Evolutionary conservation across 2,329 filamentous ascomycete species (phyloP).

Genomic region (Diaporthe longicolla): DNA sequence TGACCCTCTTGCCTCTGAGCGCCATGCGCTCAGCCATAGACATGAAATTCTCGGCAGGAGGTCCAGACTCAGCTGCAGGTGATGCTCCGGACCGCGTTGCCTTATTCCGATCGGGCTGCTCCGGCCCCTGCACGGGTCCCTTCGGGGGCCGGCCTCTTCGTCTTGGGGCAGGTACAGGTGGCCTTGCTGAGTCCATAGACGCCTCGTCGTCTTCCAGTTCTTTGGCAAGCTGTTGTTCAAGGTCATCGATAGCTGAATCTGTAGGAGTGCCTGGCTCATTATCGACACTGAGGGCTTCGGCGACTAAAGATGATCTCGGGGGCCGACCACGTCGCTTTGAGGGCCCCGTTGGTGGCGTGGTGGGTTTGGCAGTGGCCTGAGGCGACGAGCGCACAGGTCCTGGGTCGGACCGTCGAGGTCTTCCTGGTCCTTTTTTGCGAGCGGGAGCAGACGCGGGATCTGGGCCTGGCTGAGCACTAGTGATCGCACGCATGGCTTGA

Average conservation of each 20-base stretch:
- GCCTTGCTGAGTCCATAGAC: neutral
- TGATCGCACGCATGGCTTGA: conserved; percentile 51
- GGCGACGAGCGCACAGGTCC: conserved; percentile 33
- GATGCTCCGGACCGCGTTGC: conserved; percentile 9
- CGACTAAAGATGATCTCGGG: conserved; percentile 43
- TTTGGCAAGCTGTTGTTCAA: conserved; percentile 54
- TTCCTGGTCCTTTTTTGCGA: conserved; percentile 45
- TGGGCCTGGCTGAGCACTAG: conserved; percentile 37
- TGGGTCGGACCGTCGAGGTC: conserved; percentile 50
- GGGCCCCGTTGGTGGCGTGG: conserved; percentile 40
- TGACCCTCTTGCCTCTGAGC: conserved; percentile 66
- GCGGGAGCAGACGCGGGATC: conserved; percentile 2
- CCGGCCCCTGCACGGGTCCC: conserved; percentile 38
- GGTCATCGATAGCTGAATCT: conserved; percentile 49
- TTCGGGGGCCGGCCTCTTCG: conserved; percentile 54
- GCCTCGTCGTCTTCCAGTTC: conserved; percentile 48
- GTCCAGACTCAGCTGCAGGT: conserved; percentile 31
- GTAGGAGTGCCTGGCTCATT: conserved; percentile 40
- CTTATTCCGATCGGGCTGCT: neutral
- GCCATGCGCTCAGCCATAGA: conserved; percentile 72
- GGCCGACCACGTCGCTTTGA: conserved; percentile 42
- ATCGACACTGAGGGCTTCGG: conserved; percentile 29
- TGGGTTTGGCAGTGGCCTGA: conserved; percentile 36
- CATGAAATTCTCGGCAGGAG: conserved; percentile 56
- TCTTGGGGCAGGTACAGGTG: conserved; percentile 39